phyloP scores from a whole-genome alignment of 2,329 filamentous ascomycete species.

The Polychaeton citri region DNA sequence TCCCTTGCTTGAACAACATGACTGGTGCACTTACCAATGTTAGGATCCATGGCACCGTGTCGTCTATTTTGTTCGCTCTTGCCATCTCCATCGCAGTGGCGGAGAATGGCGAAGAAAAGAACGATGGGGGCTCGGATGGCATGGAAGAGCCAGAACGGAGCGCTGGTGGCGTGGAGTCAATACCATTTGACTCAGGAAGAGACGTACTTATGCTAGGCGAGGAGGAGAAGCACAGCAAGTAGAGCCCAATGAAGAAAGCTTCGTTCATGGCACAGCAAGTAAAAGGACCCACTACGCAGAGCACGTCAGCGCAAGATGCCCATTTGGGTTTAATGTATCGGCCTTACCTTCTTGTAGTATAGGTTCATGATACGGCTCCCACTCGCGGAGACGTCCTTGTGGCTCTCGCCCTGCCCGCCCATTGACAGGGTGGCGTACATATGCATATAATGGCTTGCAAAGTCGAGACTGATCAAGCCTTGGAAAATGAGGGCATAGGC shows the following conservation, averaged over 20 bases:
- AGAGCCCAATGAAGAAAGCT: constrained; percentile 94
- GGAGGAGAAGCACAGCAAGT: constrained; percentile 92
- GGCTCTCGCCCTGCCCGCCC: constrained; percentile 64
- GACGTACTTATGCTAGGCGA: constrained; percentile 79
- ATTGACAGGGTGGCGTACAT: constrained; percentile 94
- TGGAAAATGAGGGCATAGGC: constrained; percentile 92
- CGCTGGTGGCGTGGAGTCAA: constrained; percentile 33
- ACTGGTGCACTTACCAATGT: constrained; percentile 68
- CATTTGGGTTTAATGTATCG: neutral
- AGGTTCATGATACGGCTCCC: constrained; percentile 82
- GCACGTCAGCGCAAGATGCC: constrained; percentile 4
- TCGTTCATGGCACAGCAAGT: constrained; percentile 84
- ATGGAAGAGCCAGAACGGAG: constrained; percentile 54
- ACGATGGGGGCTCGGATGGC: constrained; percentile 52
- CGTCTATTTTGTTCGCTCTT: constrained; percentile 69
- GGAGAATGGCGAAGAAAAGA: constrained; percentile 83
- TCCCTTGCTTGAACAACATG: constrained; percentile 83
- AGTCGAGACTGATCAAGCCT: constrained; percentile 77
- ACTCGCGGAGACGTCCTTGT: constrained; percentile 86
- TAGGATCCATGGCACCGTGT: constrained; percentile 59
- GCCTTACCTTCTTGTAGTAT: constrained; percentile 73
- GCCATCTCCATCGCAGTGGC: constrained; percentile 86
- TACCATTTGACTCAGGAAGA: constrained; percentile 37
- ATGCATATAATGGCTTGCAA: constrained; percentile 96
- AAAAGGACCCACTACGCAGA: constrained; percentile 71